Evolutionary conservation across 768 basidiomycete genomes (phyloP), one percentile per base, ranked within the genome.

Genomic region (Boletus edulis): DNA sequence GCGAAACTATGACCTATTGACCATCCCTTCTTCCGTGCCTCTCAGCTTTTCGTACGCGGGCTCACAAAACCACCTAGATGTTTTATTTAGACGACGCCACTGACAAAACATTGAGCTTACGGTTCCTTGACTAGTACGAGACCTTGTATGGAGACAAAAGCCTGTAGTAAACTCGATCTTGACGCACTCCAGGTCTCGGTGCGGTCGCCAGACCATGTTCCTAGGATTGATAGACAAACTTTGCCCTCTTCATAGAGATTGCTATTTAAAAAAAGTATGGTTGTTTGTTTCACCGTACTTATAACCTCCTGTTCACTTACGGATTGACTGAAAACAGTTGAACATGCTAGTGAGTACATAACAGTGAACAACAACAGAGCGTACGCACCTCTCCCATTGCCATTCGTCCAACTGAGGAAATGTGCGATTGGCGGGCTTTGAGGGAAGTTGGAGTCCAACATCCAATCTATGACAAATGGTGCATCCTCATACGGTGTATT

Each of bases 211-310:
- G 84, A 80, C 94, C 94, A 97, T 0, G 94, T 95, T 15, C 91
- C 91, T 8, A 96, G 73, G 46, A 96, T 91, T 15, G 93, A 95
- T 40, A 96, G 71, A 63, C 94, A 96, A 31, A 96, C 93, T 70
- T 96, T 96, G 42, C 94, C 94, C 60, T 97, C 94, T 66, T 95
- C 94, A 58, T 98, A 98, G 40, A 97, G 71, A 73, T 96, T 96
- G 40, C 89, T 91, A 57, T 11, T 3, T 4, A 41, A 14, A 46
- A 15, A 44, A 52, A 12, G 54, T 37, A 18, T 41, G n/a, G 3
- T 1, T 8, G 41, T 56, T 49, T 49, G 11, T 54, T 49, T 29
- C 29, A 11, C 32, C 8, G n/a, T 15, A 29, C 34, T 27, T 34
- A 40, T 8, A 29, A 39, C 20, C 11, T 38, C 27, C 4, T 34